phyloP scores from a whole-genome alignment of 345 rosid species.

The Dipteronia dyeriana region DNA sequence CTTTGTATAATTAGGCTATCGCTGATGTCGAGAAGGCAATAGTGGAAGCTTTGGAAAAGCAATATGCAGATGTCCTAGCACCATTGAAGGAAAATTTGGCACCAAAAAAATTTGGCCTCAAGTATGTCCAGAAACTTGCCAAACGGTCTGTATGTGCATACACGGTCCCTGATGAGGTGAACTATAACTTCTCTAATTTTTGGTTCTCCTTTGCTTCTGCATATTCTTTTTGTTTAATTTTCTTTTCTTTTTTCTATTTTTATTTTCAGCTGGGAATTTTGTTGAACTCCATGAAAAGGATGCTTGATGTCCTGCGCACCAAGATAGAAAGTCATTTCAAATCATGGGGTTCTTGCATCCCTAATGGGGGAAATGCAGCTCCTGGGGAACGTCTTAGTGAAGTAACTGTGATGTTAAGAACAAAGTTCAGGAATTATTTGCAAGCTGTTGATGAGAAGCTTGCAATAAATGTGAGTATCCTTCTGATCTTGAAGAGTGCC shows the following conservation, averaged over 20 bases:
- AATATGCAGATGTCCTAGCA: conserved; percentile 83
- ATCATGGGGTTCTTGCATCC: conserved; percentile 94
- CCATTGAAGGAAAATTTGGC: conserved; percentile 89
- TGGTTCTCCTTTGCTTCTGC: not conserved
- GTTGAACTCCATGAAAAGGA: conserved; percentile 92
- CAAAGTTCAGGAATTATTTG: conserved; percentile 82
- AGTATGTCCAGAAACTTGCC: conserved; percentile 85
- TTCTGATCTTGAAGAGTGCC: not conserved
- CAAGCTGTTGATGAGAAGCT: conserved; percentile 95
- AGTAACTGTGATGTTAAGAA: conserved; percentile 92
- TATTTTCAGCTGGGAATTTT: conserved; percentile 75
- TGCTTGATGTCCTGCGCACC: conserved; percentile 85
- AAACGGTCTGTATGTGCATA: conserved; percentile 79
- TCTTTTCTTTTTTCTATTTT: not conserved
- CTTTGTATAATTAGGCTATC: conserved; percentile 57
- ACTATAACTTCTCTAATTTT: conserved; percentile 5
- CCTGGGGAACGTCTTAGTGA: conserved; percentile 94
- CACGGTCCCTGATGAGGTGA: conserved; percentile 87
- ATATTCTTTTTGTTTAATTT: conserved; percentile 24
- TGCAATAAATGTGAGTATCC: conserved; percentile 78
- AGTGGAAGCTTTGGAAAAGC: conserved; percentile 94
- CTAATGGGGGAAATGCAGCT: conserved; percentile 72
- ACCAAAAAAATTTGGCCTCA: conserved; percentile 89
- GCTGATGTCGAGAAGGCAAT: conserved; percentile 95
- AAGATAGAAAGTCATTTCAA: conserved; percentile 80